These are phyloP conservation scores for Paraleonurus japonicus DNA, from an alignment of 257 asterid genomes.

Conservation along the genomic window DNA sequence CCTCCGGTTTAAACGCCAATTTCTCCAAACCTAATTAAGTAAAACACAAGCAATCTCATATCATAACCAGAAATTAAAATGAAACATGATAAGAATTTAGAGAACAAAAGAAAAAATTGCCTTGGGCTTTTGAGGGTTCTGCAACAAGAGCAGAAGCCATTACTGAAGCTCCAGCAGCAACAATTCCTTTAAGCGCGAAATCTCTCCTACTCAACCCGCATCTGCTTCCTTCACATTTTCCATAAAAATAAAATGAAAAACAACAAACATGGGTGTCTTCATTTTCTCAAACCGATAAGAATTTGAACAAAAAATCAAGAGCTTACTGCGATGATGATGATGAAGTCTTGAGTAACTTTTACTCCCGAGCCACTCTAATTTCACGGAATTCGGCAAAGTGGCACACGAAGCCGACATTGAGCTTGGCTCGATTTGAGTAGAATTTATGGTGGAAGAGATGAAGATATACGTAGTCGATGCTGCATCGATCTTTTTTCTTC, in stretches of 20 bases:
- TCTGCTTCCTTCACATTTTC: conserved; percentile 47
- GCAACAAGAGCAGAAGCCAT: conserved; percentile 52
- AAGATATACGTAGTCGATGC: not conserved
- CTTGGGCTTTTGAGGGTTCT: conserved; percentile 50
- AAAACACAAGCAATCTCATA: conserved; percentile 18
- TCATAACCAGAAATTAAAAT: not conserved
- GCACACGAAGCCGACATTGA: conserved; percentile 65
- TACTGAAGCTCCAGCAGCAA: conserved; percentile 73
- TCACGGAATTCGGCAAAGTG: conserved; percentile 35
- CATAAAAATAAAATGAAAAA: not conserved
- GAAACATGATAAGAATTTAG: not conserved
- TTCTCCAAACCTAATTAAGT: conserved; percentile 68
- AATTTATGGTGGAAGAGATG: not conserved
- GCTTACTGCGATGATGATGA: conserved; percentile 48
- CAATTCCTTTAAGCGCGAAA: conserved; percentile 64
- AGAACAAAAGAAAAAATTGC: conserved; percentile 24
- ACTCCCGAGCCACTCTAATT: conserved; percentile 39
- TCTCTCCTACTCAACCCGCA: conserved; percentile 68
- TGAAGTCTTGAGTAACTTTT: conserved; percentile 34
- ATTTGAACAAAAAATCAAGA: not conserved
- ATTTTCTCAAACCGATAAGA: not conserved
- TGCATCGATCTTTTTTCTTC: not conserved
- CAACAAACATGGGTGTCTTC: conserved; percentile 6
- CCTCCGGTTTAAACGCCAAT: conserved; percentile 73
- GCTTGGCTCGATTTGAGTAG: not conserved